Conservation (phyloP, 768 basidiomycete genomes). For the Psilocybe tampanensis region DNA sequence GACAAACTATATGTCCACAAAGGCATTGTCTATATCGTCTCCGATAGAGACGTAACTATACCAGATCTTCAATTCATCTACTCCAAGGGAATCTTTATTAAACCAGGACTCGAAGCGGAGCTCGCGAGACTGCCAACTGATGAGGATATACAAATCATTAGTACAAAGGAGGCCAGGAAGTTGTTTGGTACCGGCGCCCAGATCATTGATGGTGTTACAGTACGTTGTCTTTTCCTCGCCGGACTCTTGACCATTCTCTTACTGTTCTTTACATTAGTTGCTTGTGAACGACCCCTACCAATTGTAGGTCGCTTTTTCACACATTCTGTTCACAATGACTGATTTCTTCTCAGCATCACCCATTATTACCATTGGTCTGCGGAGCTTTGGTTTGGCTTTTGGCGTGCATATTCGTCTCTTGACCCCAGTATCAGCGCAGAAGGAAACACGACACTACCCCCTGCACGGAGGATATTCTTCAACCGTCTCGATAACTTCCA, state of each 20-base stretch:
- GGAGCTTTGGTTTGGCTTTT: slow-evolving; percentile 90
- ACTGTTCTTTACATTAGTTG: slow-evolving; percentile 47
- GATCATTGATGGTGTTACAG: slow-evolving; percentile 77
- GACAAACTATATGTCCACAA: slow-evolving; percentile 82
- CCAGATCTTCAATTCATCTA: slow-evolving; percentile 72
- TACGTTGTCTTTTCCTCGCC: slow-evolving; percentile 28
- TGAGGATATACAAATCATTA: slow-evolving; percentile 78
- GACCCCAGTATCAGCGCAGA: slow-evolving; percentile 66
- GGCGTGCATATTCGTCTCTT: slow-evolving; percentile 86
- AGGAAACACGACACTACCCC: slow-evolving; percentile 73
- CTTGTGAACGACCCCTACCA: slow-evolving; percentile 85
- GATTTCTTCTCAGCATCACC: slow-evolving; percentile 55
- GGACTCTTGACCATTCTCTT: not conserved
- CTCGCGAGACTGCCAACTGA: slow-evolving; percentile 71
- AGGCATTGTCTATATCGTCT: slow-evolving; percentile 82
- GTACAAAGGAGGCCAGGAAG: slow-evolving; percentile 60
- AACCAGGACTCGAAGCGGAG: slow-evolving; percentile 56
- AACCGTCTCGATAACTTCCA: slow-evolving; percentile 70
- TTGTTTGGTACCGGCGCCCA: slow-evolving; percentile 69
- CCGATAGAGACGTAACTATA: slow-evolving; percentile 64
- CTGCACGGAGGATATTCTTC: slow-evolving; percentile 77
- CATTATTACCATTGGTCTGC: slow-evolving; percentile 96
- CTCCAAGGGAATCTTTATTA: slow-evolving; percentile 66
- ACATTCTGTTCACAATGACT: not conserved
- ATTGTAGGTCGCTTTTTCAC: slow-evolving; percentile 54